A percentile compares a stretch with the other conserved stretches of the same genome.
Evolutionary conservation across 2,329 filamentous ascomycete species (phyloP).

Genomic region (Nannizziopsis arthrosporioides): DNA sequence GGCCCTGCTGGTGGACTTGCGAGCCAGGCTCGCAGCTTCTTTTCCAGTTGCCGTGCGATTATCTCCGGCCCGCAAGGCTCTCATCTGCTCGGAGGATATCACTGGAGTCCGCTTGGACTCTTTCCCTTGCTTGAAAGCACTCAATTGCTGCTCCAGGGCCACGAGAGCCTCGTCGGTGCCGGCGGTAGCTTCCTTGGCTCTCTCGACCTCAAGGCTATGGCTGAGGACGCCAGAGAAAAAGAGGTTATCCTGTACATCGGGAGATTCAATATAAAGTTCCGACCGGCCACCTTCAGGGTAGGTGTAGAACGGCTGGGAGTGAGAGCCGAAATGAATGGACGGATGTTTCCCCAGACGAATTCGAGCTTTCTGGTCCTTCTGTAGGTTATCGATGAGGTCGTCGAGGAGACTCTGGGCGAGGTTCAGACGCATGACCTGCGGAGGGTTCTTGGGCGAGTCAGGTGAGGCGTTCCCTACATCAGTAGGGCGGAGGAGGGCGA

Average conservation of each 20-base stretch:
- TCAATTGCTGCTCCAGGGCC: conserved; percentile 48
- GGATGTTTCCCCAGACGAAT: conserved; percentile 40
- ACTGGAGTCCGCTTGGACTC: conserved; percentile 45
- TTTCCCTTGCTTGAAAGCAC: conserved; percentile 48
- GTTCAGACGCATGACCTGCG: conserved; percentile 39
- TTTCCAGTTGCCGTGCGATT: conserved; percentile 23
- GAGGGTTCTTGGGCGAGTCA: conserved; percentile 24
- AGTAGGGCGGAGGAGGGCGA: conserved; percentile 30
- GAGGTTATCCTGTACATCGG: conserved; percentile 34
- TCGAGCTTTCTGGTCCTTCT: conserved; percentile 33
- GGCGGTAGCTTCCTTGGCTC: conserved; percentile 43
- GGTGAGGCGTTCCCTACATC: conserved; percentile 18
- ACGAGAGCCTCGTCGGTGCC: conserved; percentile 50
- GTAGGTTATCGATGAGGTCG: conserved; percentile 36
- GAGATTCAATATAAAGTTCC: conserved; percentile 44
- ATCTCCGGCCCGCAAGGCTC: conserved; percentile 27
- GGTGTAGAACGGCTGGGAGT: conserved; percentile 44
- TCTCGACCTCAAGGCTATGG: conserved; percentile 46
- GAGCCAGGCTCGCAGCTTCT: conserved; percentile 22
- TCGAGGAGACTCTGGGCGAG: conserved; percentile 35
- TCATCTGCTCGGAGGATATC: conserved; percentile 29
- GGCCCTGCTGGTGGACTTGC: conserved; percentile 28
- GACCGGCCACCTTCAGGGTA: conserved; percentile 43
- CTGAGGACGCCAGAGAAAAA: conserved; percentile 47
- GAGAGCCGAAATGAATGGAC: conserved; percentile 47